Percentiles rank a stretch among this genome's conserved stretches.
Conservation (phyloP, 1,284 basidiomycete genomes). For the Apiotrichum domesticum region DNA sequence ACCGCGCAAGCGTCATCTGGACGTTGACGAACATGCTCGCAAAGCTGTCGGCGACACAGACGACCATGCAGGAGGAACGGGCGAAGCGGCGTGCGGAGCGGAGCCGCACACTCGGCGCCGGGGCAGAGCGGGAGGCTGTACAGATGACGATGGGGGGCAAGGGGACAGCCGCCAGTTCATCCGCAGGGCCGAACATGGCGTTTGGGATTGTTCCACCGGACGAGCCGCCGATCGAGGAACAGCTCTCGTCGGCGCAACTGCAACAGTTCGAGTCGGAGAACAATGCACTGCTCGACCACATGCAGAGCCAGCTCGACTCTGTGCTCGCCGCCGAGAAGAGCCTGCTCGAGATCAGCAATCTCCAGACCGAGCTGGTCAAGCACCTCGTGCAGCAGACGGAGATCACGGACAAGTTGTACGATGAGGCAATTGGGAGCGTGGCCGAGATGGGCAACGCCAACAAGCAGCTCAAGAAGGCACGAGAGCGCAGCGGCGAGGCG, state of each 20-base stretch:
- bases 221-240: slow-evolving; percentile 32
- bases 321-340: slow-evolving; percentile 52
- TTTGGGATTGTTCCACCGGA: slow-evolving; percentile 23
- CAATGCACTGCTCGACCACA: slow-evolving; percentile 49
- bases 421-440: slow-evolving; percentile 52
- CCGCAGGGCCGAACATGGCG: neutral
- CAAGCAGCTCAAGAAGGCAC: slow-evolving; percentile 52
- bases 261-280: slow-evolving; percentile 54
- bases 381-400: slow-evolving; percentile 54
- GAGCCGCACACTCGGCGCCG: slow-evolving; percentile 35
- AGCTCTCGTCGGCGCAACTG: slow-evolving; percentile 48
- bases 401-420: slow-evolving; percentile 51
- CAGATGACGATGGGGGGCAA: slow-evolving; percentile 7
- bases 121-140: slow-evolving; percentile 29
- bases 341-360: slow-evolving; percentile 52
- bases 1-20: slow-evolving; percentile 51
- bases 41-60: slow-evolving; percentile 45
- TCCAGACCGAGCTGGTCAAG: slow-evolving; percentile 54
- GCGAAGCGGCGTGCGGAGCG: slow-evolving; percentile 44
- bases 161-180: neutral
- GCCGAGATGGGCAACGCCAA: slow-evolving; percentile 52
- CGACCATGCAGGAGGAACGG: slow-evolving; percentile 51
- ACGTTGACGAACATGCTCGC: slow-evolving; percentile 51
- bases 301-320: slow-evolving; percentile 49
- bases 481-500: slow-evolving; percentile 50